Evolutionary conservation across 768 basidiomycete genomes (phyloP).

Genomic region (Trichaptum fuscoviolaceum): DNA sequence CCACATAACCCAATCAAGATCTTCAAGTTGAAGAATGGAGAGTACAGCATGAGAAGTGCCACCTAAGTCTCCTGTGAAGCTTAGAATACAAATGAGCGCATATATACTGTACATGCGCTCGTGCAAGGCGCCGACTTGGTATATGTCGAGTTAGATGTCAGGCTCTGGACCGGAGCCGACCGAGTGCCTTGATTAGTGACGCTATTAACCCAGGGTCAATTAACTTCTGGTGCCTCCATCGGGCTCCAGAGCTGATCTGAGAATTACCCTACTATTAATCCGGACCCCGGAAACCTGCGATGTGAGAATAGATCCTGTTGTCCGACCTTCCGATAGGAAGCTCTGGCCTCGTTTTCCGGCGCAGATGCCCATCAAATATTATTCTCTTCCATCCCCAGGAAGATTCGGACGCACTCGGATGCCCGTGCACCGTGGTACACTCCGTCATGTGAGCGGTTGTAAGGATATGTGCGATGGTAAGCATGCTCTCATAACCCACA

Average conservation of each 20-base stretch:
- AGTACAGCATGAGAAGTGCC: background rate
- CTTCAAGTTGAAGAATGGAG: too few relatives aligned
- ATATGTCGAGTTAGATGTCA: background rate
- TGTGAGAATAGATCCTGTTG: too few relatives aligned
- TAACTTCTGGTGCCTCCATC: background rate
- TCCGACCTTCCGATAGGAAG: background rate
- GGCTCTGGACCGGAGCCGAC: background rate
- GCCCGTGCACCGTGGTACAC: too few relatives aligned
- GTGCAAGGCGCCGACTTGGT: background rate
- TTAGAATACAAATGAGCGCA: background rate
- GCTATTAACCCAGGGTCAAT: background rate
- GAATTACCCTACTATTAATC: too few relatives aligned
- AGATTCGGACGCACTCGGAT: background rate
- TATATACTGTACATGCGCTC: background rate
- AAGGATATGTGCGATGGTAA: too few relatives aligned
- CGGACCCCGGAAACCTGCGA: background rate
- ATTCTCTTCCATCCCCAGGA: background rate
- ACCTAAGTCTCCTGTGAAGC: too few relatives aligned
- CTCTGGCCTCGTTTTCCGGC: background rate
- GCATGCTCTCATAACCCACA: too few relatives aligned
- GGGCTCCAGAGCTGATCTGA: background rate
- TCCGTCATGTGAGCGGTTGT: too few relatives aligned
- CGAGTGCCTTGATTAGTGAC: background rate
- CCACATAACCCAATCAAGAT: background rate
- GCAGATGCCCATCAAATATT: background rate